These are phyloP conservation scores for Panus rudis DNA, from an alignment of 768 basidiomycete species.

Conservation along the genomic window DNA sequence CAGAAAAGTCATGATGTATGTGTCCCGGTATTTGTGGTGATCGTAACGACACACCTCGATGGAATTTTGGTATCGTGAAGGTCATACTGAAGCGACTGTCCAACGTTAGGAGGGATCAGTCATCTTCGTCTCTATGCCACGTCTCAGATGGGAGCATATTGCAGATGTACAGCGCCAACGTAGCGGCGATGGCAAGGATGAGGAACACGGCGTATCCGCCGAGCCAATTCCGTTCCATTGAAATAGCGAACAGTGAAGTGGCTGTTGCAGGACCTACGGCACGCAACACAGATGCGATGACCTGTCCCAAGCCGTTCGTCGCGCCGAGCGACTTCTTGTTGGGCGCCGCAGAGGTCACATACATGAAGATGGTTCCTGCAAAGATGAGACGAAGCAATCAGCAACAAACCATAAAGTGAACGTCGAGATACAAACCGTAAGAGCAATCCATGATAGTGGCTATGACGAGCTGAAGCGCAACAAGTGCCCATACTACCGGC, in stretches of 20 bases:
- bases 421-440: conserved; percentile 24
- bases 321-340: conserved; percentile 36
- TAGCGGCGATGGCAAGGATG: conserved; percentile 15
- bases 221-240: conserved; percentile 34
- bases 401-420: too few relatives aligned
- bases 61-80: too few relatives aligned
- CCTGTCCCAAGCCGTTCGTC: conserved; percentile 50
- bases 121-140: conserved; percentile 14
- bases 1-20: too few relatives aligned
- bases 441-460: conserved; percentile 22
- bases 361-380: conserved; percentile 26
- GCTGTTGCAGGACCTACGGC: conserved; percentile 47
- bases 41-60: too few relatives aligned
- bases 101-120: too few relatives aligned
- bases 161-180: conserved; percentile 12
- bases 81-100: too few relatives aligned
- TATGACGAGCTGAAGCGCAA: conserved; percentile 19
- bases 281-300: conserved; percentile 39
- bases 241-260: conserved; percentile 51
- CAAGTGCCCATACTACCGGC: conserved; percentile 16
- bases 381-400: too few relatives aligned
- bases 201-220: conserved; percentile 39
- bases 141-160: conserved; percentile 13
- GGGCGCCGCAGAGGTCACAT: conserved; percentile 24
- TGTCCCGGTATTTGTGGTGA: too few relatives aligned